A percentile compares a stretch with the other conserved stretches of the same genome.
Conservation (phyloP, 805 yeast species). For the Starmerella khaoyaiensis region DNA sequence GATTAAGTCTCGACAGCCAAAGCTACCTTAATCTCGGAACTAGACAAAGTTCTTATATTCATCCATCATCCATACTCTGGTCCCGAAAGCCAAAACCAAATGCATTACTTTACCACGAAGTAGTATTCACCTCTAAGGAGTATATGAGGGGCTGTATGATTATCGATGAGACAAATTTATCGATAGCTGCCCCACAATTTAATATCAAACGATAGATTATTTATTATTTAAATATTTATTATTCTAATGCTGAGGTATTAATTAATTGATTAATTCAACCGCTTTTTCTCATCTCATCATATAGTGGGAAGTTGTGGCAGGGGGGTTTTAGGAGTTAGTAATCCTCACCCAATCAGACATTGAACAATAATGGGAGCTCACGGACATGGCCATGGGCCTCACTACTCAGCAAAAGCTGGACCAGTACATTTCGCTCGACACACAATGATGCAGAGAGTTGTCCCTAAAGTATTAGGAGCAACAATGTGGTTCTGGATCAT, state of each 20-base stretch:
- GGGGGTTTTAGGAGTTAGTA: background rate
- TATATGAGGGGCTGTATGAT: slow-evolving; percentile 70
- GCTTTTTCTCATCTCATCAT: no score
- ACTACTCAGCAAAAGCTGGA: slow-evolving; percentile 33
- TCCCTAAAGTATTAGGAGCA: slow-evolving; percentile 62
- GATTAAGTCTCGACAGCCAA: slow-evolving; percentile 42
- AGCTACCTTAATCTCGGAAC: slow-evolving; percentile 29
- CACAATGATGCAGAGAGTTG: slow-evolving; percentile 42
- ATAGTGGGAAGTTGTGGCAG: no score
- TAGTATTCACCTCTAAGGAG: slow-evolving; percentile 75
- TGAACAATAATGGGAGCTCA: slow-evolving; percentile 50
- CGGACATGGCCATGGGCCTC: slow-evolving; percentile 31
- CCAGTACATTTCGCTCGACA: slow-evolving; percentile 59
- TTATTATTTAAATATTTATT: no score
- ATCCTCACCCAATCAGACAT: slow-evolving; percentile 2
- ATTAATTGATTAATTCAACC: no score
- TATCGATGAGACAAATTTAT: no score
- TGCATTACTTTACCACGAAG: slow-evolving; percentile 67
- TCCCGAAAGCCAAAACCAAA: slow-evolving; percentile 66
- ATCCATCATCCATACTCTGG: slow-evolving; percentile 70
- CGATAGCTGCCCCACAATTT: no score
- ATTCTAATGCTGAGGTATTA: no score
- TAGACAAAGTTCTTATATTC: slow-evolving; percentile 45
- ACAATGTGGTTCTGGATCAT: slow-evolving; percentile 83
- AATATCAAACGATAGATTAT: no score